Evolutionary conservation across 2,329 filamentous ascomycete genomes (phyloP).

Genomic region (Drechslerella coelobrocha): DNA sequence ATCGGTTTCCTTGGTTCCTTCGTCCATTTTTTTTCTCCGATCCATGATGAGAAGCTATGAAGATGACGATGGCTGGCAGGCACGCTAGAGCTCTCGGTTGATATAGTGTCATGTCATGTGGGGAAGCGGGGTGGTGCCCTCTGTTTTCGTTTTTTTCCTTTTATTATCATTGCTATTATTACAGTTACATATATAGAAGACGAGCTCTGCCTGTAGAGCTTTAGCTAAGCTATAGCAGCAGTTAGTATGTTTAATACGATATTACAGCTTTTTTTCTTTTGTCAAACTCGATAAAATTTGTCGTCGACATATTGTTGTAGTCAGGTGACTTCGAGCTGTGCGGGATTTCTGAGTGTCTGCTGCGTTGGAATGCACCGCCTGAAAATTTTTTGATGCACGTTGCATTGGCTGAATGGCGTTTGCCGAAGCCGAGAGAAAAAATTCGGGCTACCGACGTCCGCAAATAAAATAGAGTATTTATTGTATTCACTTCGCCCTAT

Average conservation of each 20-base stretch:
- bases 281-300: neutral
- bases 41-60: neutral
- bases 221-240: conserved; percentile 24
- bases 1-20: neutral
- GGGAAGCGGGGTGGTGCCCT: conserved; percentile 18
- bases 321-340: no score
- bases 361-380: conserved; percentile 13
- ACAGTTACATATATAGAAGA: conserved; percentile 32
- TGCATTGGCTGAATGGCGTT: neutral
- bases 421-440: conserved; percentile 9
- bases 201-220: conserved; percentile 32
- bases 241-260: conserved; percentile 33
- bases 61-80: neutral
- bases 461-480: no score
- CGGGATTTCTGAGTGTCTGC: neutral
- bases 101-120: neutral
- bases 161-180: conserved; percentile 25
- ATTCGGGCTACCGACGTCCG: neutral
- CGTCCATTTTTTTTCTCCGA: neutral
- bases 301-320: neutral
- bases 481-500: neutral
- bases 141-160: conserved; percentile 37
- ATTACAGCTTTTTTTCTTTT: conserved; percentile 27
- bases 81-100: neutral
- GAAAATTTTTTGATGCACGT: conserved; percentile 15